Evolutionary conservation across 75 land plant genomes (phyloP), one percentile per base, ranked within the genome.

Genomic region (Cupressus sempervirens): DNA sequence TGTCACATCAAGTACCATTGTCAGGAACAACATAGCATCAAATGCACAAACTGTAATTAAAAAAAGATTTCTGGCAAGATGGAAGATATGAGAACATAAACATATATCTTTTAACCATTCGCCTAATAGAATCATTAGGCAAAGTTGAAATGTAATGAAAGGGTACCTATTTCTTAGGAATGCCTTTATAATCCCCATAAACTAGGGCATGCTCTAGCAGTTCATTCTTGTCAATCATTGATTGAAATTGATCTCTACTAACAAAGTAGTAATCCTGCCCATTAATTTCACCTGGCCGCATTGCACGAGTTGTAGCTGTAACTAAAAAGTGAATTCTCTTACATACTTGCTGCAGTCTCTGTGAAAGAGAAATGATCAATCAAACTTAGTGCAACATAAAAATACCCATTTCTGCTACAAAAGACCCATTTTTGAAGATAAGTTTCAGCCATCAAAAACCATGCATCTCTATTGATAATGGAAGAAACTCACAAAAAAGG

Each of bases 101-200:
- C 46, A 80, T 35, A 83, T n/a, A 30, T 36, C 82, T 73, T 35
- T 1, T 9, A 52, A 70, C 1, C 3, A 20, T 36, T 76, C 40
- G 41, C 35, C 50, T n/a, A 43, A 45, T 43, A 26, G 52, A 79
- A 45, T 40, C 4, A 45, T 45, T 12, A 43, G n/a, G n/a, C 53
- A 45, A 45, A 79, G 48, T 20, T 26, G 46, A 45, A 86, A 72
- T 12, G 14, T 32, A 23, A 23, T 29, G 70, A 54, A 32, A 45
- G 43, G 11, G 38, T 65, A 93, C 94, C 94, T 93, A 98, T 86
- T 92, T 87, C 86, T 96, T 98, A 10, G 99, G 99, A 35, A 98
- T 92, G 29, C 99, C 99, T 88, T 98, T 98, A 48, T 94, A 98
- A 73, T 98, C 97, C 23, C 99, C 99, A 88, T 98, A 98, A n/a